Conservation (phyloP, 2,329 filamentous ascomycete genomes). For the Lecanicillium sp. region DNA sequence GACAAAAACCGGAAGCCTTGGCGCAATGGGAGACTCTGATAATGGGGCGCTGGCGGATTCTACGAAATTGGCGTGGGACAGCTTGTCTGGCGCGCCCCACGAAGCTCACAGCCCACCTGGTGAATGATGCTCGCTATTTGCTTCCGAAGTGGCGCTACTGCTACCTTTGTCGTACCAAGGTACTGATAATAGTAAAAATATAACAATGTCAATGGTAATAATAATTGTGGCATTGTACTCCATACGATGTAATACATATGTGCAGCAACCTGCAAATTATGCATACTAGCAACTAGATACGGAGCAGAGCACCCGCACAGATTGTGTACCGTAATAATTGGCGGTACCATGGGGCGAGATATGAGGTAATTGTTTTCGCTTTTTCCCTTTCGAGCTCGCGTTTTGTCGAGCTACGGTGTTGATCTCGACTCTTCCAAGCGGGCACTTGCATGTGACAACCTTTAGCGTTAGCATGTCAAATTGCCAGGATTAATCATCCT, state of each 20-base stretch:
- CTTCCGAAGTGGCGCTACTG: constrained; percentile 10
- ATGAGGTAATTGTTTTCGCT: neutral
- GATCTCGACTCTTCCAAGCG: too few species aligned
- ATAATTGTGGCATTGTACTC: neutral
- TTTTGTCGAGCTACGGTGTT: neutral
- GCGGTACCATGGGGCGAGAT: neutral
- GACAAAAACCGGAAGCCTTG: constrained; percentile 11
- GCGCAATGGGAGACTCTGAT: constrained; percentile 7
- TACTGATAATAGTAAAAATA: neutral
- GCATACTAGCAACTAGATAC: neutral
- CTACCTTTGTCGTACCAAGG: constrained; percentile 1
- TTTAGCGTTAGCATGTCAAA: too few species aligned
- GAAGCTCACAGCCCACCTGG: neutral
- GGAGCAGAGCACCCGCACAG: neutral
- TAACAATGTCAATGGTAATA: neutral
- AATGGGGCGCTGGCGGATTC: constrained; percentile 11
- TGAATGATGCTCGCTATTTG: constrained; percentile 6
- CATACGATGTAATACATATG: too few species aligned
- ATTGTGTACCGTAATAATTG: neutral
- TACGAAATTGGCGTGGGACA: constrained; percentile 12
- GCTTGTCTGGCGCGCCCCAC: constrained; percentile 1
- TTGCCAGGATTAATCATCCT: too few species aligned
- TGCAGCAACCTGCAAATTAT: neutral
- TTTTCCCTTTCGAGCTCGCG: neutral
- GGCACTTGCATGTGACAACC: too few species aligned